A percentile compares a stretch with the other conserved stretches of the same genome.
phyloP scores from a whole-genome alignment of 83 land plant species.

The Picea engelmannii region DNA sequence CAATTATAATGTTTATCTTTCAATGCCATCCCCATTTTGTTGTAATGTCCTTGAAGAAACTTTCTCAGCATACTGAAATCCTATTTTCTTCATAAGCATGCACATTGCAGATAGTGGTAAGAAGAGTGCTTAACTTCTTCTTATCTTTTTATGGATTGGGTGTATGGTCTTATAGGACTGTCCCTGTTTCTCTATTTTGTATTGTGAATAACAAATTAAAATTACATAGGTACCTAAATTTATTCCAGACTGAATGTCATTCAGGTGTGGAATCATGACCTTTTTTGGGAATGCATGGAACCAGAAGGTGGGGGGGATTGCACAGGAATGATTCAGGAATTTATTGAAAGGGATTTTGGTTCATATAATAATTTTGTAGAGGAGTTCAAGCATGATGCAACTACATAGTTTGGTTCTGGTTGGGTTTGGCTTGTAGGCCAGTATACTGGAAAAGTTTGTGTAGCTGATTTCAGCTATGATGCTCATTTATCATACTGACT shows the following conservation, averaged over 20 bases:
- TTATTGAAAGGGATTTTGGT: constrained; percentile 79
- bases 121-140: background rate
- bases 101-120: background rate
- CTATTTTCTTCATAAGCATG: background rate
- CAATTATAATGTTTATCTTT: no score
- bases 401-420: constrained; percentile 78
- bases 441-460: constrained; percentile 8
- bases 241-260: background rate
- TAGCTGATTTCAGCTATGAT: background rate
- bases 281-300: constrained; percentile 57
- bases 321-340: constrained; percentile 52
- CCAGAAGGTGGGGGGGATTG: constrained; percentile 83
- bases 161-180: background rate
- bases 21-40: no score
- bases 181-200: background rate
- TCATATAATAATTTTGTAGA: constrained; percentile 64
- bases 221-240: background rate
- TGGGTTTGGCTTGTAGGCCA: constrained; percentile 90
- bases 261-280: constrained; percentile 83
- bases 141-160: background rate
- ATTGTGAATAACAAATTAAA: background rate
- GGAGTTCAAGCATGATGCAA: constrained; percentile 63
- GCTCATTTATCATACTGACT: constrained; percentile 11
- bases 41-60: no score
- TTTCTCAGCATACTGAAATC: no score